Evolutionary conservation across 2,329 filamentous ascomycete species (phyloP).

Genomic region (Colletotrichum sp.): DNA sequence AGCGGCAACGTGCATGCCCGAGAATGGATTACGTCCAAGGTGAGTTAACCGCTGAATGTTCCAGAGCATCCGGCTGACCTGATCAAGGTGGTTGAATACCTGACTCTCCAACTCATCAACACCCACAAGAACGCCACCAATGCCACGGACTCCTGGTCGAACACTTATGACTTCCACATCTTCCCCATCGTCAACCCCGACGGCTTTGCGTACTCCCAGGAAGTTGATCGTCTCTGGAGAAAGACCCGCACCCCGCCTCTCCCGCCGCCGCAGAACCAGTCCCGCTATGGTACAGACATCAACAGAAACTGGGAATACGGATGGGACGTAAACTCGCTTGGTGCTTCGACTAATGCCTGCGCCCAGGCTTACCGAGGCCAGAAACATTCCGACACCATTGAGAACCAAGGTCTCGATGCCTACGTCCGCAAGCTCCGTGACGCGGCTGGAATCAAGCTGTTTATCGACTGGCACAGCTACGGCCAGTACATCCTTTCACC

Average conservation of each 20-base stretch:
- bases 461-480: conserved; percentile 54
- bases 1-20: conserved; percentile 54
- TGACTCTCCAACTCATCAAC: conserved; percentile 50
- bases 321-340: conserved; percentile 46
- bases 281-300: conserved; percentile 54
- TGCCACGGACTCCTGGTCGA: conserved; percentile 44
- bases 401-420: conserved; percentile 48
- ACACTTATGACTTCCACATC: conserved; percentile 63
- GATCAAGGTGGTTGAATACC: conserved; percentile 45
- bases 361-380: conserved; percentile 48
- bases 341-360: conserved; percentile 54
- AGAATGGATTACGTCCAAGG: conserved; percentile 58
- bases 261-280: conserved; percentile 32
- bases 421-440: conserved; percentile 34
- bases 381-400: conserved; percentile 44
- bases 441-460: conserved; percentile 43
- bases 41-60: conserved; percentile 38
- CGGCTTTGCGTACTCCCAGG: conserved; percentile 51
- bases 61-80: background rate
- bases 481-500: conserved; percentile 47
- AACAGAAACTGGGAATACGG: conserved; percentile 59
- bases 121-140: conserved; percentile 35
- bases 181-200: conserved; percentile 55
- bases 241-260: conserved; percentile 54
- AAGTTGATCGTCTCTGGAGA: conserved; percentile 51